Evolutionary conservation across 108 stramenopile species (phyloP), one percentile per base, ranked within the genome.

Genomic region (Aurantiochytrium sp.): DNA sequence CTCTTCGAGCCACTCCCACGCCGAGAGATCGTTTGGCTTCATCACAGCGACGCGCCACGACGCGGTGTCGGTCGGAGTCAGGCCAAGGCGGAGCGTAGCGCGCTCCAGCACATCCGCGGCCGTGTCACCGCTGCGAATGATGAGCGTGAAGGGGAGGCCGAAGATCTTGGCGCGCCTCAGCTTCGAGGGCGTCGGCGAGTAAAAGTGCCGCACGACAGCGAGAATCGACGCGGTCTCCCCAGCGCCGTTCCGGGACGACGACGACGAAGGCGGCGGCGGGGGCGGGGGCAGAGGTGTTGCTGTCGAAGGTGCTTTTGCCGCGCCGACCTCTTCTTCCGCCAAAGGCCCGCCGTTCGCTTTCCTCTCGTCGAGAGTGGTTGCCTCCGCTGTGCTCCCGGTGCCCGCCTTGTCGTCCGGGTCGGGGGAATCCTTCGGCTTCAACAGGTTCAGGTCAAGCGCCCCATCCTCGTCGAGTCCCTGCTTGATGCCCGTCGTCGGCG

Each of bases 101-200:
- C 45, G 39, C 21, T 81, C 45, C 21, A 81, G 39, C 12, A 81
- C n/a, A 21, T 41, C 19, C 24, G 12, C 12, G 0, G 27, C n/a
- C 15, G 73, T 81, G 30, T 81, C 73, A 6, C 39, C 45, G 6
- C 24, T 48, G 10, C 45, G 42, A n/a, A 81, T 30, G 32, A 81
- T 81, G n/a, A 81, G 73, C 45, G 73, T 48, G 21, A 81, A 42
- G 6, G 73, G 73, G 3, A 48, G n/a, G 39, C 73, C 73, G 2
- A 48, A 81, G 27, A 41, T 41, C 73, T 48, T 81, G 39, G 73
- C 73, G 30, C 73, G 73, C 30, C 12, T 81, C 19, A 41, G 45
- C 73, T 81, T 81, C 32, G 39, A 41, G 12, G 73, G 73, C 39
- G 73, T 81, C 42, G 45, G 45, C 73, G 73, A 81, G 45, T 81